Percentiles rank a stretch among this genome's conserved stretches.
phyloP scores from a whole-genome alignment of 495 filamentous ascomycete genomes.

The Aspergillus nanangensis region DNA sequence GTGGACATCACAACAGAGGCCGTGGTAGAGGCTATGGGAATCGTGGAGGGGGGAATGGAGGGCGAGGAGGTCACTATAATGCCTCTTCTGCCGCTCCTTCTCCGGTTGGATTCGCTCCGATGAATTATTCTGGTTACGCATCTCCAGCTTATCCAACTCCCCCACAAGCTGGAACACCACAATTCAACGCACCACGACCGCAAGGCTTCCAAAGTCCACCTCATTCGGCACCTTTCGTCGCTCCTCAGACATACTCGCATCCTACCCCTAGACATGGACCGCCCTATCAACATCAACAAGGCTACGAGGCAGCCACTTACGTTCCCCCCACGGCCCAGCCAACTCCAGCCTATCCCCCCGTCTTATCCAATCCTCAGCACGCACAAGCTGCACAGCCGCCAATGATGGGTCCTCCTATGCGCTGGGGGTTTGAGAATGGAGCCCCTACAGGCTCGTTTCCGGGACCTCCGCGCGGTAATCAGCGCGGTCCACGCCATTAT shows the following conservation, averaged over 20 bases:
- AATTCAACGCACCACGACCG: constrained; percentile 22
- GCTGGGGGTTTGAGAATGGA: constrained; percentile 50
- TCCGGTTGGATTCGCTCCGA: constrained; percentile 24
- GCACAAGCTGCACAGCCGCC: constrained; percentile 33
- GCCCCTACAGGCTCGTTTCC: constrained; percentile 18
- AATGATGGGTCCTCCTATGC: constrained; percentile 55
- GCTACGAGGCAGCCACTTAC: constrained; percentile 25
- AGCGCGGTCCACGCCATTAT: constrained; percentile 38
- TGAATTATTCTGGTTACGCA: constrained; percentile 29
- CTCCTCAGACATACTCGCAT: constrained; percentile 25
- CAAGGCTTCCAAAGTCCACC: constrained; percentile 21
- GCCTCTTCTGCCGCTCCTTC: constrained; percentile 17
- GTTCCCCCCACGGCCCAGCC: constrained; percentile 18
- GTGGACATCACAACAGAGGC: constrained; percentile 32
- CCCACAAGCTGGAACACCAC: constrained; percentile 22
- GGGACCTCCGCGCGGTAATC: constrained; percentile 17
- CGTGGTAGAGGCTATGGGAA: constrained; percentile 42
- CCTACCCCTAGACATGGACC: constrained; percentile 18
- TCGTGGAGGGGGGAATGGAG: constrained; percentile 40
- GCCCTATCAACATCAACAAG: constrained; percentile 24
- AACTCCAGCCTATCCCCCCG: constrained; percentile 22
- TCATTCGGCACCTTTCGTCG: constrained; percentile 17
- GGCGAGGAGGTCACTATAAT: constrained; percentile 48
- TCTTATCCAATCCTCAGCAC: constrained; percentile 21
- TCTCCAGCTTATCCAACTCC: constrained; percentile 22